These are phyloP conservation scores for Martensiomyces pterosporus DNA, from an alignment of 192 early-diverging fungal species.

Conservation along the genomic window DNA sequence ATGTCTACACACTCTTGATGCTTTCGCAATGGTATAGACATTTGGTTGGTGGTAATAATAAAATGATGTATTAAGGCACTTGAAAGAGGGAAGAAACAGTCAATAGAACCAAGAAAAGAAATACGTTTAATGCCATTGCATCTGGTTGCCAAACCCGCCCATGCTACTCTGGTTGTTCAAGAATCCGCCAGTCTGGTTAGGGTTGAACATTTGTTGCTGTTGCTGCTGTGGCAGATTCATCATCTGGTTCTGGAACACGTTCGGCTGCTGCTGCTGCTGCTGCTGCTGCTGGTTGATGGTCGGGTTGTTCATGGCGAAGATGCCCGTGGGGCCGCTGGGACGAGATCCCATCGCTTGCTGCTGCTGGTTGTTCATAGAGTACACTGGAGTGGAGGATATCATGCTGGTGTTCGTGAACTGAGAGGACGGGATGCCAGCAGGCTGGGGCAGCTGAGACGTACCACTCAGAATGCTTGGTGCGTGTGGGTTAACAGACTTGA, in stretches of 20 bases:
- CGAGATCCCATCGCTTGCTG: conserved; percentile 2
- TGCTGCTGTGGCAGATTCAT: conserved; percentile 14
- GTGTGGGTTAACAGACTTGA: conserved; percentile 42
- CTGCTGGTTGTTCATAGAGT: conserved; percentile 7
- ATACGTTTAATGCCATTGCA: conserved; percentile 31
- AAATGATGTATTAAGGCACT: too few relatives aligned
- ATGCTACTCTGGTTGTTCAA: background rate
- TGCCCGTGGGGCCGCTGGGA: conserved; percentile 19
- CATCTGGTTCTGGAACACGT: conserved; percentile 22
- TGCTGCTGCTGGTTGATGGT: conserved; percentile 19
- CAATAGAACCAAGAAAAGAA: too few relatives aligned
- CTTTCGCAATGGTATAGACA: too few relatives aligned
- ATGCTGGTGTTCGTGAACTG: conserved; percentile 9
- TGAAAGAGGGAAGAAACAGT: too few relatives aligned
- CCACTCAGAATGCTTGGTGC: conserved; percentile 32
- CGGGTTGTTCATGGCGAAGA: conserved; percentile 41
- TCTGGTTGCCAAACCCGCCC: conserved; percentile 21
- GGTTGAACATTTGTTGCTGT: conserved; percentile 22
- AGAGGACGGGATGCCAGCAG: conserved; percentile 4
- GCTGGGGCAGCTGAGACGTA: conserved; percentile 9
- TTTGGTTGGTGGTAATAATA: too few relatives aligned
- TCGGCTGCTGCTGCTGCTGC: conserved; percentile 22
- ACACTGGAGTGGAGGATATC: conserved; percentile 6
- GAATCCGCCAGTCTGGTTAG: conserved; percentile 15
- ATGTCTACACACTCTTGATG: too few relatives aligned